Base-by-base conservation (phyloP, 2,329 filamentous ascomycete genomes). In the Fusarium subtropicale region DNA sequence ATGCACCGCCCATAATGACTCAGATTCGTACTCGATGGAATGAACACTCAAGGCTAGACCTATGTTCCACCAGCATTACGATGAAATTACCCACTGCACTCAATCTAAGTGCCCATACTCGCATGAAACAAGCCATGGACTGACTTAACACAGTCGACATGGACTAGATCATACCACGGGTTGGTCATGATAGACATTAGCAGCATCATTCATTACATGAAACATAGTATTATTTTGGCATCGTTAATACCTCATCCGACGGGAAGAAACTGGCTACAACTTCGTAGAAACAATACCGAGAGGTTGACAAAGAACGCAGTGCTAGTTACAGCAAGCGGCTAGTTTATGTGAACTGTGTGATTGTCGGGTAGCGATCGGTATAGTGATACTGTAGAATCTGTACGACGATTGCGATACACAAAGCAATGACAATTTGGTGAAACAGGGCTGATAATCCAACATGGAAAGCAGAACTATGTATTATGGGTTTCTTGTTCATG, bases 1-100 rank as follows among this genome's bases (percentile, higher is more conserved):
- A 16, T 45, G 22, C 18, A 8, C 30, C 36, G 20, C 33, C 34
- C 31, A n/a, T 22, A 41, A 51, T 65, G 55, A 50, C 34, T 60
- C 60, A 50, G 33, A 60, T 45, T 46, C 20, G 47, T 28, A 39
- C 7, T 33, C 22, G 8, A 56, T 33, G 56, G 62, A 66, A 67
- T 54, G 56, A 50, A 44, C 9, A 50, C 34, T 30, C 7, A 31
- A 34, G 54, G 33, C 60, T 20, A 64, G 38, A 50, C 36, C 26
- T 38, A 9, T 20, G 24, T 50, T n/a, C 42, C 31, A 51, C 45
- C 22, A 39, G 24, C 41, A 36, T 22, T 26, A 26, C n/a, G 15
- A 51, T 22, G 39, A 18, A 41, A 45, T 30, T 12, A 20, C 15
- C 7, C 42, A 20, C 12, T 30, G 24, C 5, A 45, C 11, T 45